A percentile compares a stretch with the other conserved stretches of the same genome.
Evolutionary conservation across 2,329 filamentous ascomycete species (phyloP).

Genomic region (Pestalotiopsis sp.): DNA sequence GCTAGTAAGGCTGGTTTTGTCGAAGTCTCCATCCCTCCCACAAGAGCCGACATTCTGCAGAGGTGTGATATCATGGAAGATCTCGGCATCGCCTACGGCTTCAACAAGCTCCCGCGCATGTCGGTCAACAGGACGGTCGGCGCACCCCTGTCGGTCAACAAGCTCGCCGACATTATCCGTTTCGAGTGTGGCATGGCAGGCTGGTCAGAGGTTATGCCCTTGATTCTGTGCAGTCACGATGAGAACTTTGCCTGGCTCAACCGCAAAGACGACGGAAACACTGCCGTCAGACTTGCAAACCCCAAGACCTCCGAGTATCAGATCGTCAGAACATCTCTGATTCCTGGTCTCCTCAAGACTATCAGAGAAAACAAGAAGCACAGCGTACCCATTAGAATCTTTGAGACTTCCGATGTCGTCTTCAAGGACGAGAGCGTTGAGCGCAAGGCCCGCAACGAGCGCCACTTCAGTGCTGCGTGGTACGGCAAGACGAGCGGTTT

Average conservation of each 20-base stretch:
- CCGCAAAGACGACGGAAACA: slow-evolving; percentile 72
- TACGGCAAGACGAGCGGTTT: slow-evolving; percentile 95
- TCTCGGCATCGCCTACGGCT: slow-evolving; percentile 93
- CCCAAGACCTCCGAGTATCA: slow-evolving; percentile 82
- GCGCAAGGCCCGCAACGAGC: slow-evolving; percentile 87
- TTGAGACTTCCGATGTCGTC: slow-evolving; percentile 77
- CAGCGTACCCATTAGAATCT: slow-evolving; percentile 75
- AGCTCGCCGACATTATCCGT: slow-evolving; percentile 88
- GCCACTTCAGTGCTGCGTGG: slow-evolving; percentile 82
- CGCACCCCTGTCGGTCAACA: slow-evolving; percentile 88
- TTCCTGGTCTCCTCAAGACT: slow-evolving; percentile 78
- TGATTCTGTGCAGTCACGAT: slow-evolving; percentile 96
- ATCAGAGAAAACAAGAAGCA: slow-evolving; percentile 79
- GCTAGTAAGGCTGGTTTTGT: slow-evolving; percentile 72
- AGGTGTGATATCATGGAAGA: slow-evolving; percentile 99
- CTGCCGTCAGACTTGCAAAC: slow-evolving; percentile 73
- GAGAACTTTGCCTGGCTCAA: slow-evolving; percentile 97
- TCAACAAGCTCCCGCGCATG: slow-evolving; percentile 89
- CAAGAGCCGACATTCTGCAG: slow-evolving; percentile 91
- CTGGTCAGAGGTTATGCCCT: slow-evolving; percentile 93
- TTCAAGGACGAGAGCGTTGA: slow-evolving; percentile 83
- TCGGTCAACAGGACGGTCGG: slow-evolving; percentile 88
- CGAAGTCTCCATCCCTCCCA: slow-evolving; percentile 83
- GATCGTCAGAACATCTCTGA: slow-evolving; percentile 73
- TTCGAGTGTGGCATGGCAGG: slow-evolving; percentile 89